A percentile compares a stretch with the other conserved stretches of the same genome.
Evolutionary conservation across 257 asterid genomes (phyloP).

Genomic region (Striga asiatica): DNA sequence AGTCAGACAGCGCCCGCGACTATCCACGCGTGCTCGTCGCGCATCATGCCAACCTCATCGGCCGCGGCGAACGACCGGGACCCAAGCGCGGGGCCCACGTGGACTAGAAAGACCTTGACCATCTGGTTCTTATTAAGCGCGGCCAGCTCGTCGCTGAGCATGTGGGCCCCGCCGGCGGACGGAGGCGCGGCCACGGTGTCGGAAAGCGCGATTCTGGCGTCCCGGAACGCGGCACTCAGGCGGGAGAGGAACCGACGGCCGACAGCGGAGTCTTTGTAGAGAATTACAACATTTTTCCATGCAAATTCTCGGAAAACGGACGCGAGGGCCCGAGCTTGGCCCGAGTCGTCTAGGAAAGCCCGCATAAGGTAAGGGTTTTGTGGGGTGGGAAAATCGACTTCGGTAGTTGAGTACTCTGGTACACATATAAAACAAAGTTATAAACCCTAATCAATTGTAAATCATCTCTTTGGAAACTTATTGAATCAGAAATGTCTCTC

Average conservation of each 20-base stretch:
- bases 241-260: slow-evolving; percentile 28
- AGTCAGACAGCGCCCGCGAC: slow-evolving; percentile 35
- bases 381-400: too few species aligned
- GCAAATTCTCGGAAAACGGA: slow-evolving; percentile 26
- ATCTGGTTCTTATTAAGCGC: slow-evolving; percentile 13
- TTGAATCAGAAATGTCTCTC: too few species aligned
- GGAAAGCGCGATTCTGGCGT: slow-evolving; percentile 10
- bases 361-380: slow-evolving; percentile 12
- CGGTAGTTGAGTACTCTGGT: too few species aligned
- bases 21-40: slow-evolving; percentile 44
- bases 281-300: slow-evolving; percentile 31
- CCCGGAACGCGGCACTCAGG: slow-evolving; percentile 22
- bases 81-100: slow-evolving; percentile 32
- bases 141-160: slow-evolving; percentile 12
- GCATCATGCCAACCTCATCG: slow-evolving; percentile 45
- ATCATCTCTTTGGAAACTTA: too few species aligned
- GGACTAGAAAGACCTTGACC: slow-evolving; percentile 37
- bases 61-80: slow-evolving; percentile 20
- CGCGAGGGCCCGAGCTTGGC: slow-evolving; percentile 30
- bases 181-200: slow-evolving; percentile 14
- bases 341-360: slow-evolving; percentile 12
- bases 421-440: too few species aligned
- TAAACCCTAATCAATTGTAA: too few species aligned
- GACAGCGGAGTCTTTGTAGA: slow-evolving; percentile 23
- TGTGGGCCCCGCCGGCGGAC: slow-evolving; percentile 12